Conservation (phyloP, 768 basidiomycete genomes). For the Trichaptum fuscoviolaceum region DNA sequence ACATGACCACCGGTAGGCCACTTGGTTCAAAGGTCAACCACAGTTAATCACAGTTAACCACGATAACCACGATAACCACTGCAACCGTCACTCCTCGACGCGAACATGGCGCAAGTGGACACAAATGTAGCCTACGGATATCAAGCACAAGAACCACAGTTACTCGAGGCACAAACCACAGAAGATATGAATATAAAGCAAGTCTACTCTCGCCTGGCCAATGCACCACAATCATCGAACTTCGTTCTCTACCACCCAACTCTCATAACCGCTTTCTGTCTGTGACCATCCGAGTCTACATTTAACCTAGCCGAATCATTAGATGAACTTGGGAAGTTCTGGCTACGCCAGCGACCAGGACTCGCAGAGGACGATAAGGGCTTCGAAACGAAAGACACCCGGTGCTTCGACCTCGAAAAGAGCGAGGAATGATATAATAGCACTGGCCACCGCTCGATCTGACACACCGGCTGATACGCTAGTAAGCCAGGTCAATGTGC, state of each 20-base stretch:
- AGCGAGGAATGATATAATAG: neutral
- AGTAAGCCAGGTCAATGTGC: neutral
- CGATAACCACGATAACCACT: too few relatives aligned
- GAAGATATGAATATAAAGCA: too few relatives aligned
- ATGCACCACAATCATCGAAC: too few relatives aligned
- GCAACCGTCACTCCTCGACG: too few relatives aligned
- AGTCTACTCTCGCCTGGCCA: too few relatives aligned
- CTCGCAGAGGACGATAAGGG: neutral
- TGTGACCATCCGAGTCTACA: neutral
- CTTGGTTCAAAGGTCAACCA: too few relatives aligned
- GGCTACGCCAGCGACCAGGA: neutral
- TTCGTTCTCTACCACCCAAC: neutral
- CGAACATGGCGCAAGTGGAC: too few relatives aligned
- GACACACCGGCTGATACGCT: neutral
- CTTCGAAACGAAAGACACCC: neutral
- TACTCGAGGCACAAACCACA: too few relatives aligned
- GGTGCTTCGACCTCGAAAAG: neutral
- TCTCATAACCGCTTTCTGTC: neutral
- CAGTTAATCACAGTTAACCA: too few relatives aligned
- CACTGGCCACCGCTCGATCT: neutral
- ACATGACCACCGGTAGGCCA: too few relatives aligned
- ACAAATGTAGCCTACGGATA: too few relatives aligned
- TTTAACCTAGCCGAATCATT: neutral
- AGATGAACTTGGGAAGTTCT: neutral
- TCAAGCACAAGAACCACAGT: too few relatives aligned